Base-by-base conservation (phyloP, 192 early-diverging fungal genomes). In the Linnemannia hyalina region DNA sequence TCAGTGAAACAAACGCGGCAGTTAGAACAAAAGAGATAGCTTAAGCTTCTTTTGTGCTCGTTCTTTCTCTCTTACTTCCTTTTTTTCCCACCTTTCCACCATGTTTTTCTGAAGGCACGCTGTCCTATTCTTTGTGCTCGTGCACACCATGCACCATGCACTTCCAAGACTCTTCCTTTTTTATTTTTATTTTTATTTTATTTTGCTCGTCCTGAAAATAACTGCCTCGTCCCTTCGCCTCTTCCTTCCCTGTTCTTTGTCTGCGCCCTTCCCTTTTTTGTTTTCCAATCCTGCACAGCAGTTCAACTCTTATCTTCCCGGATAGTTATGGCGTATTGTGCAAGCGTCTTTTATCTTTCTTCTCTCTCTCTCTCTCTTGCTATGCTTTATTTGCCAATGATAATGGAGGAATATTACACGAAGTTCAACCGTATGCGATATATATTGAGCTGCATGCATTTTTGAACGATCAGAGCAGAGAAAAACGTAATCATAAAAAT, bases 251-350 rank as follows among this genome's bases (percentile, higher is more conserved):
- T 29, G 18, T 36, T 18, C 65, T 29, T 68, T 68, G 65, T 68
- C 65, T 36, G 49, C 49, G 49, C 65, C 65, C 32, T n/a, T 65
- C n/a, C 23, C 63, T 65, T 65, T 65, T 36, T 68, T 68, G 32
- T 68, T 68, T 68, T 11, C 22, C 18, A 52, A 22, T 52, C 49
- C 18, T 22, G 49, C 49, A 52, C 18, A 68, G 65, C 65, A 35
- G 18, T 36, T 20, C 15, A 18, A 29, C 65, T 35, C 65, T 18
- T 68, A 32, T 52, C 18, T 20, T 16, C 18, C 49, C 20, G 49
- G 49, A 52, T 5, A 52, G 18, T 52, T 52, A 6, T 52, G 18
- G 5, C 49, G 5, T 5, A 52, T 22, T 52, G 49, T 52, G 3
- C 20, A 52, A 52, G 49, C 49, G 18, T 42, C 40, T 42, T 15